Evolutionary conservation across 2,329 filamentous ascomycete genomes (phyloP).

Genomic region (Pyrenophora tritici-repentis): DNA sequence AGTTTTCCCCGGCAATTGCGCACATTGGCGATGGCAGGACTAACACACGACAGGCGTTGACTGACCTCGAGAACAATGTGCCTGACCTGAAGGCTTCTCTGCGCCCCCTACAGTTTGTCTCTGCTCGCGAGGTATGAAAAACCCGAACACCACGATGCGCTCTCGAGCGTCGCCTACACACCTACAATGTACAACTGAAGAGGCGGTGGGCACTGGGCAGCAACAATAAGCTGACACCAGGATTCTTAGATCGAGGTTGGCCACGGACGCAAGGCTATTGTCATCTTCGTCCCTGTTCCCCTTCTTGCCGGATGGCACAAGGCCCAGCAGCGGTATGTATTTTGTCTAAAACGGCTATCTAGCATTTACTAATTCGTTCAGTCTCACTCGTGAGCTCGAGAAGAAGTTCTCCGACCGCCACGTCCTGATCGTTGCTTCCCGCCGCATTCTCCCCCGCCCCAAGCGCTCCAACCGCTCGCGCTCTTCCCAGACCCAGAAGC

Average conservation of each 20-base stretch:
- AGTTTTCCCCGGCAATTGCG: conserved; percentile 48
- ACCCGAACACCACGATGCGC: conserved; percentile 33
- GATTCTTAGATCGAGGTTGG: conserved; percentile 94
- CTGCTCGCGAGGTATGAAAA: conserved; percentile 95
- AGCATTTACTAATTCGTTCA: conserved; percentile 48
- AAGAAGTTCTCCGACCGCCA: conserved; percentile 99
- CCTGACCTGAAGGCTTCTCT: conserved; percentile 95
- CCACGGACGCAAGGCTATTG: conserved; percentile 99
- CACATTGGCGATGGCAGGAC: conserved; percentile 11
- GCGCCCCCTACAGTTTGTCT: conserved; percentile 97
- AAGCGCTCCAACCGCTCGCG: conserved; percentile 97
- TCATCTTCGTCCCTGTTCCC: conserved; percentile 99
- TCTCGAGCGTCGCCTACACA: conserved; percentile 34
- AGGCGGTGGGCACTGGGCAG: conserved; percentile 63
- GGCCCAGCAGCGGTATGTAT: conserved; percentile 95
- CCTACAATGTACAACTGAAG: conserved; percentile 47
- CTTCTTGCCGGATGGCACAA: conserved; percentile 98
- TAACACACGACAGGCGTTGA: conserved; percentile 66
- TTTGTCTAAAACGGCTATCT: not conserved
- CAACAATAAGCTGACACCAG: conserved; percentile 60
- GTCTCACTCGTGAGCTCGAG: conserved; percentile 99
- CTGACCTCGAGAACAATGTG: conserved; percentile 98
- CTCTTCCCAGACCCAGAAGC: conserved; percentile 98
- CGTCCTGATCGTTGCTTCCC: conserved; percentile 97
- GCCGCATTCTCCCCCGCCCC: conserved; percentile 97